These are phyloP conservation scores for Lactarius evosmus DNA, from an alignment of 768 basidiomycete species.

Conservation along the genomic window DNA sequence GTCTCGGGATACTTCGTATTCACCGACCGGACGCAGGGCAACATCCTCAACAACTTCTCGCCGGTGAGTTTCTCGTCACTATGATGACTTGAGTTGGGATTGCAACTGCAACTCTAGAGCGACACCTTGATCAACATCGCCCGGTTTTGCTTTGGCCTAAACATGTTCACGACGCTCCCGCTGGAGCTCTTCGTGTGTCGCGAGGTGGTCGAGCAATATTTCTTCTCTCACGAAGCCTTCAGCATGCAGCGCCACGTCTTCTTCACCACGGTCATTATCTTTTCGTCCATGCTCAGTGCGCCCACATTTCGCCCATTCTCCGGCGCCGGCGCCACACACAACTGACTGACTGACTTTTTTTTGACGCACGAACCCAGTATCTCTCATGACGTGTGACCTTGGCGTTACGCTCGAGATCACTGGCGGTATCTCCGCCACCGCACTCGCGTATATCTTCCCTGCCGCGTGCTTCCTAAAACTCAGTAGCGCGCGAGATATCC, in stretches of 20 bases:
- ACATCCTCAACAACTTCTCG: constrained; percentile 94
- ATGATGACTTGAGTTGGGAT: background rate
- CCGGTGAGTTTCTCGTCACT: constrained; percentile 43
- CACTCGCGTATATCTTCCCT: constrained; percentile 91
- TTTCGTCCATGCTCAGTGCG: constrained; percentile 78
- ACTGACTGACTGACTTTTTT: no score
- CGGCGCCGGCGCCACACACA: background rate
- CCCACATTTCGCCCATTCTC: constrained; percentile 13
- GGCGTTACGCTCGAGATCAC: constrained; percentile 99
- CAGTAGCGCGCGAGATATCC: constrained; percentile 62
- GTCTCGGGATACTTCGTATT: constrained; percentile 85
- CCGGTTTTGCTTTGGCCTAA: constrained; percentile 88
- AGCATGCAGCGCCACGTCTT: constrained; percentile 81
- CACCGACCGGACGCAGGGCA: constrained; percentile 91
- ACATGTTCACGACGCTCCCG: constrained; percentile 98
- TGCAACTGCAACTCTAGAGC: constrained; percentile 39
- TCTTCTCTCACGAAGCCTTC: constrained; percentile 87
- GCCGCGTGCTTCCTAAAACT: constrained; percentile 85
- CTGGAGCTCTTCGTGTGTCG: constrained; percentile 96
- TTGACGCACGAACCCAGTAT: constrained; percentile 52
- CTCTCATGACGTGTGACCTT: constrained; percentile 90
- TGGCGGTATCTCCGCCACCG: constrained; percentile 91
- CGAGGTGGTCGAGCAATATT: constrained; percentile 94
- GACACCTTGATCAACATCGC: constrained; percentile 95
- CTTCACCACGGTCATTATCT: constrained; percentile 83